A percentile compares a stretch with the other conserved stretches of the same genome.
These are phyloP conservation scores for Coniochaeta sp. DNA, from an alignment of 2,329 filamentous ascomycete species.

Conservation along the genomic window DNA sequence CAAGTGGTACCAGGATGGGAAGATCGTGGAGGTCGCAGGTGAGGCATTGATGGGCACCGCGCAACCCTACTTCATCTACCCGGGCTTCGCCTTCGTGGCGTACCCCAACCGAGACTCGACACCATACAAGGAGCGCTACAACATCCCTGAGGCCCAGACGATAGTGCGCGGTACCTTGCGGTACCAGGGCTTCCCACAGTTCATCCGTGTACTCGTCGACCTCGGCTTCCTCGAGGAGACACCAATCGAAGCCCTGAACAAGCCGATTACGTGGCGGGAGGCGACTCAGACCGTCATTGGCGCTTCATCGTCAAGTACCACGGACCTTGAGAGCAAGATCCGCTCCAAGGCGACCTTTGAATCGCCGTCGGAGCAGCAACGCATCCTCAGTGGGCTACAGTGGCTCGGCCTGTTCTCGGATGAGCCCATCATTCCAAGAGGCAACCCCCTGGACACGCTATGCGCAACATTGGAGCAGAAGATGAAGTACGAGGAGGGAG, in stretches of 20 bases:
- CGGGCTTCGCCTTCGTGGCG: slow-evolving; percentile 76
- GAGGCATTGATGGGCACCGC: slow-evolving; percentile 76
- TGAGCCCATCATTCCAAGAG: slow-evolving; percentile 60
- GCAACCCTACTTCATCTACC: slow-evolving; percentile 87
- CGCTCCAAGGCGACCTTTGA: slow-evolving; percentile 67
- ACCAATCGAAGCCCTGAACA: slow-evolving; percentile 55
- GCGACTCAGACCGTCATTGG: slow-evolving; percentile 72
- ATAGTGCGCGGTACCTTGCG: slow-evolving; percentile 73
- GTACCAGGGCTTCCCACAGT: slow-evolving; percentile 85
- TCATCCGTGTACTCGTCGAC: slow-evolving; percentile 80
- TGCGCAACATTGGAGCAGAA: slow-evolving; percentile 85
- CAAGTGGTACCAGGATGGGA: slow-evolving; percentile 72
- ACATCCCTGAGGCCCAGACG: slow-evolving; percentile 85
- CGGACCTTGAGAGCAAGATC: slow-evolving; percentile 67
- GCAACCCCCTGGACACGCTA: slow-evolving; percentile 83
- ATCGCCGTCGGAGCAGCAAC: slow-evolving; percentile 59
- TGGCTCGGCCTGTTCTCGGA: slow-evolving; percentile 66
- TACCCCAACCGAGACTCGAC: slow-evolving; percentile 93
- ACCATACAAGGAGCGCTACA: slow-evolving; percentile 79
- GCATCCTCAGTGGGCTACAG: slow-evolving; percentile 60
- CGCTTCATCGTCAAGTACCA: slow-evolving; percentile 55
- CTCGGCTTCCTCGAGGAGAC: slow-evolving; percentile 80
- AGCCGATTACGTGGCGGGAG: slow-evolving; percentile 72
- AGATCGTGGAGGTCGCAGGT: slow-evolving; percentile 58
- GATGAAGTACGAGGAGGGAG: slow-evolving; percentile 77